phyloP scores from a whole-genome alignment of 352 stramenopile genomes.

The Thalassiosira ordinaria region DNA sequence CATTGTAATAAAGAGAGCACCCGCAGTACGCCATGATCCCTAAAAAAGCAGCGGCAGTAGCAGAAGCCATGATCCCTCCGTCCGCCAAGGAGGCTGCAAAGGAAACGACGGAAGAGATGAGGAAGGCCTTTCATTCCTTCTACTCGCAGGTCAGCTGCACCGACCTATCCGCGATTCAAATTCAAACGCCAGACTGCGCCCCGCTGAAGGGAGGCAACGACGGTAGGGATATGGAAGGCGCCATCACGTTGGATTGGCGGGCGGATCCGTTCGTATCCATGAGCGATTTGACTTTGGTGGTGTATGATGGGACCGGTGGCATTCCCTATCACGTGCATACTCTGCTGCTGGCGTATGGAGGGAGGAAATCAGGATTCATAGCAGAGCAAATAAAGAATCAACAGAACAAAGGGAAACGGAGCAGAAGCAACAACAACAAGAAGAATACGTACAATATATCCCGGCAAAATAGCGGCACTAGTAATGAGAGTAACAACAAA shows the following conservation, averaged over 20 bases:
- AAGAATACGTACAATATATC: neutral
- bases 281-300: constrained; percentile 47
- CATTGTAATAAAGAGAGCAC: too few relatives aligned
- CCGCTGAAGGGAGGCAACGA: constrained; percentile 3
- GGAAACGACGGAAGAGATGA: constrained; percentile 36
- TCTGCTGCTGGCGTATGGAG: constrained; percentile 33
- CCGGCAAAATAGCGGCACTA: constrained; percentile 12
- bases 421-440: neutral
- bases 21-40: too few relatives aligned
- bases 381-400: constrained; percentile 39
- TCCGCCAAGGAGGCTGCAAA: constrained; percentile 10
- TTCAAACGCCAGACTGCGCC: constrained; percentile 8
- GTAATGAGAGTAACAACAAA: constrained; percentile 16
- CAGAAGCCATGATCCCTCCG: too few relatives aligned
- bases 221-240: constrained; percentile 17
- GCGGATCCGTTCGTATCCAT: constrained; percentile 30
- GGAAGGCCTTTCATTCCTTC: constrained; percentile 26
- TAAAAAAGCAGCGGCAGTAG: too few relatives aligned
- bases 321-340: constrained; percentile 47
- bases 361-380: constrained; percentile 36
- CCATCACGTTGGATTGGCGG: constrained; percentile 41
- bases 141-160: constrained; percentile 34
- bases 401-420: constrained; percentile 13
- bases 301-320: constrained; percentile 45
- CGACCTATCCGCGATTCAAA: constrained; percentile 22